Evolutionary conservation across 2,329 filamentous ascomycete genomes (phyloP).

Genomic region (Verticillium zaregamsianum): DNA sequence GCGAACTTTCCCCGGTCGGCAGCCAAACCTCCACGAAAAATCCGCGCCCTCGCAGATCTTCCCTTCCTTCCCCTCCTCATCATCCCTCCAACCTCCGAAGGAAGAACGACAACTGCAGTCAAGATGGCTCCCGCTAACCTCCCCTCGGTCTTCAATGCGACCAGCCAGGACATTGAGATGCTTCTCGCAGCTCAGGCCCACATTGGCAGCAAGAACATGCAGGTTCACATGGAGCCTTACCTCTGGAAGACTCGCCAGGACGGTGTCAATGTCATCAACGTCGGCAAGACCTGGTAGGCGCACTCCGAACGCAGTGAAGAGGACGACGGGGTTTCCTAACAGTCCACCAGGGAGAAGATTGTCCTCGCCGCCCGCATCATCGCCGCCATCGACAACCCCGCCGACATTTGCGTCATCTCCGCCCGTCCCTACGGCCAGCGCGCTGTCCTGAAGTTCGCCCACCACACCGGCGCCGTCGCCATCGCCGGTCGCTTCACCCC

Average conservation of each 20-base stretch:
- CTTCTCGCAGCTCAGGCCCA: constrained; percentile 95
- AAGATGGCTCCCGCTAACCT: constrained; percentile 96
- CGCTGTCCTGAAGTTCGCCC: constrained; percentile 98
- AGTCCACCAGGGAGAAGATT: constrained; percentile 85
- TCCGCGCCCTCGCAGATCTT: constrained; percentile 16
- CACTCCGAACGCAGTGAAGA: not conserved
- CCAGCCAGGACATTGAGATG: constrained; percentile 98
- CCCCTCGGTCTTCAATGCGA: constrained; percentile 93
- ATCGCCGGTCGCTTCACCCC: constrained; percentile 99
- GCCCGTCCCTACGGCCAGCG: constrained; percentile 99
- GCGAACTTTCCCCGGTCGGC: constrained; percentile 6
- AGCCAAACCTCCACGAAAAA: not conserved
- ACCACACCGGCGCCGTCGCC: constrained; percentile 95
- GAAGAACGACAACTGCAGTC: constrained; percentile 41
- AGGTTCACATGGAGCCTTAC: constrained; percentile 99
- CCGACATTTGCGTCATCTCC: constrained; percentile 98
- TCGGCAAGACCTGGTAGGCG: constrained; percentile 98
- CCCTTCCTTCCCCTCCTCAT: constrained; percentile 20
- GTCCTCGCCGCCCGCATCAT: constrained; percentile 98
- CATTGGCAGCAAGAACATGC: constrained; percentile 97
- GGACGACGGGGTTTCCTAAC: constrained; percentile 15
- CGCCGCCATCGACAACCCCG: constrained; percentile 97
- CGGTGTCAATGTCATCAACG: constrained; percentile 98
- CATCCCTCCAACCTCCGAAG: constrained; percentile 24
- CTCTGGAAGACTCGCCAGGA: constrained; percentile 99